These are phyloP conservation scores for Chaetomium olivaceum DNA, from an alignment of 2,329 filamentous ascomycete genomes.

Conservation along the genomic window DNA sequence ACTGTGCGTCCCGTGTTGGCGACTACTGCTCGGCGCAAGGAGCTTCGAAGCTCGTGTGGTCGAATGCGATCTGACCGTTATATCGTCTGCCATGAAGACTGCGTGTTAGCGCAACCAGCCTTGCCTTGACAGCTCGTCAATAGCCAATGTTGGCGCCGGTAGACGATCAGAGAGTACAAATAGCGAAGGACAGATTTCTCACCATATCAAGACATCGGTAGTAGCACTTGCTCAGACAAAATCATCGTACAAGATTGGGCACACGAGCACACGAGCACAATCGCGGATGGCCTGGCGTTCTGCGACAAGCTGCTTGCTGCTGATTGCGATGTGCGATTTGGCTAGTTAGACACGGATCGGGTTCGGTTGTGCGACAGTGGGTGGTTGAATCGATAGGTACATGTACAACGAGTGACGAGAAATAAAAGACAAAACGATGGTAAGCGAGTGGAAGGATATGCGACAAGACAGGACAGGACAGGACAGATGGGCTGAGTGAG, in stretches of 20 bases:
- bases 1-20: neutral
- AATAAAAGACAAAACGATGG: neutral
- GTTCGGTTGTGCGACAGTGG: neutral
- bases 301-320: neutral
- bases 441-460: slow-evolving; percentile 20
- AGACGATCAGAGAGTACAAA: neutral
- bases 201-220: slow-evolving; percentile 21
- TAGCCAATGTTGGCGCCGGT: neutral
- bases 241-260: slow-evolving; percentile 6
- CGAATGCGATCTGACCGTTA: slow-evolving; percentile 4
- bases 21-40: neutral
- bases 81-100: slow-evolving; percentile 7
- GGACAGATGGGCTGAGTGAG: neutral
- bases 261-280: neutral
- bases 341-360: neutral
- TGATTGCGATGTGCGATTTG: slow-evolving; percentile 2
- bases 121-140: neutral
- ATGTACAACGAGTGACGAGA: slow-evolving; percentile 11
- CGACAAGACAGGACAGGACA: neutral
- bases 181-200: neutral
- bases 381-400: neutral
- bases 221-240: slow-evolving; percentile 10
- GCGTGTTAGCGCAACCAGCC: slow-evolving; percentile 10
- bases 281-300: neutral
- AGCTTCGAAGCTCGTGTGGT: neutral